Evolutionary conservation across 1,284 basidiomycete genomes (phyloP), one percentile per base, ranked within the genome.

Genomic region (Lentinula novae-zelandiae): DNA sequence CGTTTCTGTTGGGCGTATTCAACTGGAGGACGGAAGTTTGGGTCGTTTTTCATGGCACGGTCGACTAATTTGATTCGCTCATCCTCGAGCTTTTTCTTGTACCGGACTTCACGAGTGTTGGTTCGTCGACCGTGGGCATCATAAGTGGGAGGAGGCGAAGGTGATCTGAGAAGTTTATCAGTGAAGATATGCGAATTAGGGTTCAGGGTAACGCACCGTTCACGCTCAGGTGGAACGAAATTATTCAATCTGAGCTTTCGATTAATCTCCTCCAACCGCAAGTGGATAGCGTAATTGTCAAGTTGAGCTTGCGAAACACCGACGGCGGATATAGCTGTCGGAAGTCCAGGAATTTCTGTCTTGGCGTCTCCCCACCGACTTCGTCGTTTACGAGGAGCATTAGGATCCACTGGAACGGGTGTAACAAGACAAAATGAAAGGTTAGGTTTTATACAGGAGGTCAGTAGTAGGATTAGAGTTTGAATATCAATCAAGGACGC

Each of bases 71-170:
- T 83, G 69, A 95, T 90, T 57, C 95, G 92, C 74, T 99, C 97
- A 65, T 98, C 96, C 76, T 99, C 97, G 57, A 99, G 87, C 73
- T 97, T 98, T 76, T 97, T 96, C 65, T 93, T 89, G 77, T 99
- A 99, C 60, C 97, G 92, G 54, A 98, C 92, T 77, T 99, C 97
- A 57, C 97, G 92, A 10, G 96, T 99, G 76, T 99, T 99, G 58
- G 95, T 98, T 70, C 97, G 87, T 56, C 96, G 92, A 78, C 97
- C 97, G 70, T 98, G 95, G 8, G 87, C 86, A 75, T 99, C 97
- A 72, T 99, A 99, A 1, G 94, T 96, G 13, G 97, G 97, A 9
- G 96, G 95, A 44, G 97, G 97, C 33, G 97, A 99, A 13, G 94
- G 90, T 0, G 95, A 97, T 61, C 95, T 93, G 55, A 15, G 61